Conservation (phyloP, 2,329 filamentous ascomycete genomes). For the Exophiala aquamarina region DNA sequence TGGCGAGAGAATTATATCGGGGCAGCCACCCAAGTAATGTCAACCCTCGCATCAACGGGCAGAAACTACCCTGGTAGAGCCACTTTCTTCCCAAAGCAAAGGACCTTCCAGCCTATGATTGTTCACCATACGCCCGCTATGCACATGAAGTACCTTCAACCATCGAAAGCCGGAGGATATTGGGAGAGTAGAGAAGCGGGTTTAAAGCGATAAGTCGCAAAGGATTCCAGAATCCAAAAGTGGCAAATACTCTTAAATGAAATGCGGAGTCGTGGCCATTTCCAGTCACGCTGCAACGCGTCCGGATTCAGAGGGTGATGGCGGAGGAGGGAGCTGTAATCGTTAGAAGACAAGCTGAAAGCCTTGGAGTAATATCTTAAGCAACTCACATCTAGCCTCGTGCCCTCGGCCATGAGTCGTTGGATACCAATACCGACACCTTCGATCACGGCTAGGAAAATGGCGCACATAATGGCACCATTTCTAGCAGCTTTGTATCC, state of each 20-base stretch:
- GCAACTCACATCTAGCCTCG: constrained; percentile 69
- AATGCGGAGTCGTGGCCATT: constrained; percentile 26
- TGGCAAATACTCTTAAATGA: constrained; percentile 18
- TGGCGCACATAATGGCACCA: constrained; percentile 92
- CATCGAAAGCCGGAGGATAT: constrained; percentile 9
- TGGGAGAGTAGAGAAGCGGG: constrained; percentile 26
- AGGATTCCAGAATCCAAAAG: constrained; percentile 16
- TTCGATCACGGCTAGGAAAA: constrained; percentile 92
- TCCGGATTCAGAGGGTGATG: constrained; percentile 27
- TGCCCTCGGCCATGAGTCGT: constrained; percentile 88
- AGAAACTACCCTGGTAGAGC: no score
- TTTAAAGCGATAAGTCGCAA: constrained; percentile 1
- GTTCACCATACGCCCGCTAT: constrained; percentile 25
- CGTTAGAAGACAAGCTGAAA: constrained; percentile 7
- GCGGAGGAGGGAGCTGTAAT: constrained; percentile 29
- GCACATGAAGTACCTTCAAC: constrained; percentile 13
- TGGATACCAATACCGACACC: constrained; percentile 95
- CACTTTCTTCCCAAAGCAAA: no score
- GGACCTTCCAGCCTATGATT: neutral
- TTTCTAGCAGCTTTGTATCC: constrained; percentile 90
- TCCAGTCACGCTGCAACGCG: constrained; percentile 29
- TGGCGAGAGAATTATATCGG: no score
- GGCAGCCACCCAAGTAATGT: no score
- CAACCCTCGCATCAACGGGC: no score
- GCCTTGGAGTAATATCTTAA: neutral